Percentiles rank a stretch among this genome's conserved stretches.
phyloP scores from a whole-genome alignment of 2,329 filamentous ascomycete species.

The Bipolaris victoriae region DNA sequence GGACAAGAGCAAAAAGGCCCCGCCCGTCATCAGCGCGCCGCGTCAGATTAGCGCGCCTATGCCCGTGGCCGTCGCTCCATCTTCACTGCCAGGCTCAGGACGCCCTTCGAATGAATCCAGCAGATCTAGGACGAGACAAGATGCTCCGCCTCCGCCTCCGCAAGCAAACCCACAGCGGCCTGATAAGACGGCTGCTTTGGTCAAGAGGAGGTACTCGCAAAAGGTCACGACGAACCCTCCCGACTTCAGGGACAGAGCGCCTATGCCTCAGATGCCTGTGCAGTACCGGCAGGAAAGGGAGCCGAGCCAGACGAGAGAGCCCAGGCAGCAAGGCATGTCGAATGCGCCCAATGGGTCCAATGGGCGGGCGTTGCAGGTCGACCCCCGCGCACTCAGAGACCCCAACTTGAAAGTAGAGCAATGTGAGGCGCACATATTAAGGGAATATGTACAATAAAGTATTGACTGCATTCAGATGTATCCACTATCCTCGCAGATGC shows the following conservation, averaged over 20 bases:
- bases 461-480: conserved; percentile 57
- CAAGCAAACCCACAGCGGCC: conserved; percentile 52
- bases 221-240: conserved; percentile 80
- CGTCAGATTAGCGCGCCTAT: conserved; percentile 60
- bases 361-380: conserved; percentile 67
- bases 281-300: conserved; percentile 64
- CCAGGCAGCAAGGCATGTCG: conserved; percentile 55
- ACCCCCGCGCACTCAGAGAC: conserved; percentile 79
- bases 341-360: conserved; percentile 40
- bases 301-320: conserved; percentile 53
- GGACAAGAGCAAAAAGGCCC: conserved; percentile 58
- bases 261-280: conserved; percentile 68
- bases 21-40: conserved; percentile 57
- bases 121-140: conserved; percentile 40
- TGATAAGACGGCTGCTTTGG: conserved; percentile 74
- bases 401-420: conserved; percentile 80
- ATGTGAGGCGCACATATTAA: conserved; percentile 59
- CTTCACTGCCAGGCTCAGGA: conserved; percentile 44
- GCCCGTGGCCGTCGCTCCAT: conserved; percentile 38
- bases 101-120: conserved; percentile 48
- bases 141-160: conserved; percentile 29
- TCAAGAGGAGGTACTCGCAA: conserved; percentile 93
- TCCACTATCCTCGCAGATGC: conserved; percentile 79
- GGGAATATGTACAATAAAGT: neutral
- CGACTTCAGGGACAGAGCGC: conserved; percentile 70